A percentile compares a stretch with the other conserved stretches of the same genome.
phyloP scores from a whole-genome alignment of 176 grass and related monocot genomes.

The Triticum dicoccoides region DNA sequence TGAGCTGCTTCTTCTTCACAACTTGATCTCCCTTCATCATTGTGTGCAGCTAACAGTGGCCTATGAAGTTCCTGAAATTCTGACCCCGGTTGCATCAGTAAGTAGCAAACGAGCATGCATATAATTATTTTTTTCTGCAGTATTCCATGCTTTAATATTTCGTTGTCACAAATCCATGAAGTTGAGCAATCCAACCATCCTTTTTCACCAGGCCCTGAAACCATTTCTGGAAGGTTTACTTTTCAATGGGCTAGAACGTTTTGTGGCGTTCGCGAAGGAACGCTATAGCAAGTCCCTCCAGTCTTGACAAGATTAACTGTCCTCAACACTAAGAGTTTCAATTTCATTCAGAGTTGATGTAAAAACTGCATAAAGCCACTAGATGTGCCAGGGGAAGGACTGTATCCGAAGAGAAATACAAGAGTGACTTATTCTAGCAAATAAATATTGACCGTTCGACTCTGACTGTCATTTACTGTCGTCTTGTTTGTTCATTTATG shows the following conservation, averaged over 20 bases:
- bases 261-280: conserved; percentile 58
- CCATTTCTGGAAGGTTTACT: conserved; percentile 89
- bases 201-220: conserved; percentile 69
- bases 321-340: not conserved
- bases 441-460: not conserved
- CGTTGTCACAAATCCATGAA: not conserved
- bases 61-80: conserved; percentile 88
- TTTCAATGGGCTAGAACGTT: conserved; percentile 60
- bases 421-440: conserved; percentile 5
- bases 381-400: not conserved
- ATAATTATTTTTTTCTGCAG: not conserved
- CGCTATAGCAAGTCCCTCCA: conserved; percentile 52
- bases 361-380: not conserved
- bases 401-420: not conserved
- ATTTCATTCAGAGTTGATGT: not conserved
- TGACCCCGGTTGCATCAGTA: conserved; percentile 82
- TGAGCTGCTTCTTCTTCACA: not conserved
- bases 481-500: not conserved
- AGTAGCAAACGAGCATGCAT: not conserved
- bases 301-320: conserved; percentile 15
- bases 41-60: conserved; percentile 76
- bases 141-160: not conserved
- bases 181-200: conserved; percentile 15
- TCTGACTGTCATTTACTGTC: not conserved
- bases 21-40: conserved; percentile 12